Conservation (phyloP, 805 yeast species). For the Metschnikowia picachoensis region DNA sequence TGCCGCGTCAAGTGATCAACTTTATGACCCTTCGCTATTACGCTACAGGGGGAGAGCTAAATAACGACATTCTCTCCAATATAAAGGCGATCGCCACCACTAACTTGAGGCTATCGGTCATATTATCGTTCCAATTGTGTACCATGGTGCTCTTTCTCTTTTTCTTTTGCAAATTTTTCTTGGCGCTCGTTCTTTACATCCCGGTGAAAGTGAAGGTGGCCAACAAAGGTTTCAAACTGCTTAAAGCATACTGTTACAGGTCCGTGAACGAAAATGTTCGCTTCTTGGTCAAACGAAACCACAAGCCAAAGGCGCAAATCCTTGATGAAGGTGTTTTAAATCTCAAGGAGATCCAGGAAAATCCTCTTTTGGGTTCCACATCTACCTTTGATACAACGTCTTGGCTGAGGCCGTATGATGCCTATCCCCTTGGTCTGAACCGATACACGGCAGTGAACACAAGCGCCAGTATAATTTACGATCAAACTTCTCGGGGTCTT, state of each 20-base stretch:
- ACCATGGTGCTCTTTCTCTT: slow-evolving; percentile 72
- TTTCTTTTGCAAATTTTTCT: slow-evolving; percentile 52
- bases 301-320: slow-evolving; percentile 33
- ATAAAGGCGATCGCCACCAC: slow-evolving; percentile 56
- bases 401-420: slow-evolving; percentile 1
- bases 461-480: background rate
- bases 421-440: background rate
- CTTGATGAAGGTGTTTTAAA: slow-evolving; percentile 29
- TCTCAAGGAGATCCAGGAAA: slow-evolving; percentile 21
- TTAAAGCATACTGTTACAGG: slow-evolving; percentile 60
- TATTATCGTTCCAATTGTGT: slow-evolving; percentile 69
- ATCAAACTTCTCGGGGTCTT: background rate
- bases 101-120: slow-evolving; percentile 63
- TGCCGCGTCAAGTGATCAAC: slow-evolving; percentile 85
- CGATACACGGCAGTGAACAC: background rate
- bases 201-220: slow-evolving; percentile 49
- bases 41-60: slow-evolving; percentile 44
- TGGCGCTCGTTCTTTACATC: slow-evolving; percentile 50
- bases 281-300: slow-evolving; percentile 42
- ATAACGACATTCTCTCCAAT: slow-evolving; percentile 42
- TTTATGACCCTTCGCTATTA: slow-evolving; percentile 61
- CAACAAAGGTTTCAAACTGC: slow-evolving; percentile 34
- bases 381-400: slow-evolving; percentile 13
- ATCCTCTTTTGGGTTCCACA: slow-evolving; percentile 24
- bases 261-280: slow-evolving; percentile 58